Conservation (phyloP, 2,329 filamentous ascomycete species). For the Pseudogymnoascus sp. region DNA sequence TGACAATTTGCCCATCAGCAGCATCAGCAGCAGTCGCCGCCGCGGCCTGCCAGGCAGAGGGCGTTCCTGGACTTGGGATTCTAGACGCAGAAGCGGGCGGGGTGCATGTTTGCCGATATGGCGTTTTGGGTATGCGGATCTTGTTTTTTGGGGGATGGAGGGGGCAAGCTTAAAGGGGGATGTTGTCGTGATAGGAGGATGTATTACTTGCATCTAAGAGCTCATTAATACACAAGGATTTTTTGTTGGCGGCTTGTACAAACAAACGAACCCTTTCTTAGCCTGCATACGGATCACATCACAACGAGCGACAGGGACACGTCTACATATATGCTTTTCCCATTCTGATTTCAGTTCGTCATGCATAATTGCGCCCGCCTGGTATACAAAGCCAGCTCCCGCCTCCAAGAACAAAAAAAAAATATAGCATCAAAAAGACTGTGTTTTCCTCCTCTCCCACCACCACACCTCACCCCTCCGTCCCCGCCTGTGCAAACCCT, state of each 20-base stretch:
- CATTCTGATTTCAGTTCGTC: not conserved
- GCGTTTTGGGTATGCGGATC: not conserved
- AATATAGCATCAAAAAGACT: not conserved
- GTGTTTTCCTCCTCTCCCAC: not conserved
- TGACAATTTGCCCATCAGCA: not conserved
- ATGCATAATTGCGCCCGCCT: slow-evolving; percentile 1
- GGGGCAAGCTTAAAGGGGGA: not conserved
- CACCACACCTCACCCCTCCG: not conserved
- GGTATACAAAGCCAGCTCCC: not conserved
- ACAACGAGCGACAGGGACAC: not conserved
- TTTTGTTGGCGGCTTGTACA: not conserved
- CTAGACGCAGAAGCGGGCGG: not conserved
- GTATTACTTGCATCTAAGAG: not conserved
- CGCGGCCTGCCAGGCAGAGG: not conserved
- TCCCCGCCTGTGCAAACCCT: not conserved
- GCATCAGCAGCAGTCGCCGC: not conserved
- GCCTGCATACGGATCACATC: not conserved
- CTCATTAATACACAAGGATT: not conserved
- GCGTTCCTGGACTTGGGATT: not conserved
- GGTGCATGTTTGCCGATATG: not conserved
- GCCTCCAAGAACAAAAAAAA: slow-evolving; percentile 1
- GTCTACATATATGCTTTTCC: not conserved
- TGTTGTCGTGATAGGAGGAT: not conserved
- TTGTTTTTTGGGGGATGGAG: not conserved
- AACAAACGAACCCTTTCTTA: not conserved